Evolutionary conservation across 1,284 basidiomycete species (phyloP).

Genomic region (Papiliotrema terrestris): DNA sequence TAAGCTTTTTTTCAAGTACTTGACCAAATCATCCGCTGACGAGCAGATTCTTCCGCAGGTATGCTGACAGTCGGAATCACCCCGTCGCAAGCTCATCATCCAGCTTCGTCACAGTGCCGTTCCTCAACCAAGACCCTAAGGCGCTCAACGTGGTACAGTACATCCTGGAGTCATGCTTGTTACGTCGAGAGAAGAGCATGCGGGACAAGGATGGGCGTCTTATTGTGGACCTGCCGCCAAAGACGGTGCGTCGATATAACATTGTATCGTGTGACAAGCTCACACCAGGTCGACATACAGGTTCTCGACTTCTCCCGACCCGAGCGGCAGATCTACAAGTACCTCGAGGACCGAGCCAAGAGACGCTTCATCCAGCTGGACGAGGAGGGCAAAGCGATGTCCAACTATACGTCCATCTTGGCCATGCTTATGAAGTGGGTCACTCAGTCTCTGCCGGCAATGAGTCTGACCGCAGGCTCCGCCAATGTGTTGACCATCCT

Average conservation of each 20-base stretch:
- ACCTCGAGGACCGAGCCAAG: conserved; percentile 46
- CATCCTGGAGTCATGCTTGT: conserved; percentile 79
- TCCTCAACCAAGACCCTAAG: conserved; percentile 79
- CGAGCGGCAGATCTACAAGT: conserved; percentile 73
- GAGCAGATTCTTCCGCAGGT: conserved; percentile 34
- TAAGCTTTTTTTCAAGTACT: background rate
- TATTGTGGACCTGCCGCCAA: conserved; percentile 85
- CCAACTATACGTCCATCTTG: conserved; percentile 83
- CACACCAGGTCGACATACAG: conserved; percentile 60
- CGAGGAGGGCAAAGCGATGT: conserved; percentile 71
- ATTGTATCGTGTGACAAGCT: background rate
- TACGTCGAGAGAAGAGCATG: conserved; percentile 95
- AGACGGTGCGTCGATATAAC: conserved; percentile 58
- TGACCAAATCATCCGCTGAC: background rate
- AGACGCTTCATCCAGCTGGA: conserved; percentile 65
- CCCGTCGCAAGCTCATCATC: background rate
- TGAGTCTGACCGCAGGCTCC: conserved; percentile 55
- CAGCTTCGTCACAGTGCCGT: conserved; percentile 84
- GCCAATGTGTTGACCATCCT: conserved; percentile 82
- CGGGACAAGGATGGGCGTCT: conserved; percentile 78
- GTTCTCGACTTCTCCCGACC: conserved; percentile 68
- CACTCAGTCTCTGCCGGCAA: background rate
- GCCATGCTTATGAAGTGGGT: conserved; percentile 82
- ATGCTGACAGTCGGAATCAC: background rate
- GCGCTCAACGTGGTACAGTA: conserved; percentile 90